Evolutionary conservation across 192 early-diverging fungal genomes (phyloP), one percentile per base, ranked within the genome.

Genomic region (Gamsiella multidivaricata): DNA sequence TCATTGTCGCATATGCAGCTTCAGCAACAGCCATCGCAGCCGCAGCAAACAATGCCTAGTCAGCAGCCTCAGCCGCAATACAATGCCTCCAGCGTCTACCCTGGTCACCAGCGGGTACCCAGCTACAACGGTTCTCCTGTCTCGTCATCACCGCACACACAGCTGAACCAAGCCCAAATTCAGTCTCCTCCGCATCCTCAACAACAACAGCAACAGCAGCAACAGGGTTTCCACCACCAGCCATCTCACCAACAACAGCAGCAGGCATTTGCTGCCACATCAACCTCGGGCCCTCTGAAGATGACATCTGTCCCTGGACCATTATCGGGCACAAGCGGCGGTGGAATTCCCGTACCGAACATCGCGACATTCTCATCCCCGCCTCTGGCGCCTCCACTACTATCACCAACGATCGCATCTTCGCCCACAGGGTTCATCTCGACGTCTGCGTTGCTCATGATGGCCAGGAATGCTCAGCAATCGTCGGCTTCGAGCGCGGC

Each of bases 381-480:
- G 8, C 46, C 66, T 0, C 28, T 69, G 36, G 66, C 65, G 0
- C 74, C 59, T 2, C 64, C 72, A 20, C 32, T 78, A n/a, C 22
- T 69, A n/a, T 78, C 74, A 0, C 74, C 74, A 0, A 63, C 74
- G 32, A 59, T 63, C 12, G 64, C 58, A 11, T 50, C 47, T 6
- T 69, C 74, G 5, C 65, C 73, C 0, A 61, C 57, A 20, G 74
- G 66, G 4, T 78, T 78, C 51, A 69, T 78, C 6, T 55, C 74
- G 18, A 78, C 74, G 0, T 69, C 74, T 14, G 54, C 65, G 0
- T 26, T 78, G 54, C 54, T 78, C 3, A 62, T 63, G 60, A 69
- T 69, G 74, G 74, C 74, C 29, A 54, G 54, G 15, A 62, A 62
- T 33, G 65, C 65, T 17, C 66, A 69, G 17, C 46, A 43, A 41